Base-by-base conservation (phyloP, 2,329 filamentous ascomycete genomes). In the Piedraia hortae region DNA sequence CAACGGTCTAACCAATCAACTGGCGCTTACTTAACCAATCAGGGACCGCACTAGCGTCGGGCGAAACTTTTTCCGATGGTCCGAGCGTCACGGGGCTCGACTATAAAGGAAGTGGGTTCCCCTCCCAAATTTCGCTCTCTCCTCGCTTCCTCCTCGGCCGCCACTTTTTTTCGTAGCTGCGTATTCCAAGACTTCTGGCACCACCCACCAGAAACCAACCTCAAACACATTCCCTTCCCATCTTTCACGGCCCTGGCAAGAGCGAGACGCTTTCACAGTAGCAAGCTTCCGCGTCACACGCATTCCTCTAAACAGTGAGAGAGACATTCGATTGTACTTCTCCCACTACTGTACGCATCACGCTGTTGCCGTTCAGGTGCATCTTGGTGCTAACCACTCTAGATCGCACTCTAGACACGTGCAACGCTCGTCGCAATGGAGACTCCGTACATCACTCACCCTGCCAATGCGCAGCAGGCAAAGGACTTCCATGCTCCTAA, bases 381-480 rank as follows among this genome's bases (percentile, higher is more conserved):
- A n/a, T n/a, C n/a, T n/a, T n/a, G n/a, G n/a, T n/a, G n/a, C n/a
- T n/a, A n/a, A n/a, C n/a, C n/a, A n/a, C n/a, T n/a, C 21, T 16
- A 17, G 21, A 22, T 13, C 21, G 21, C 21, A 17, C 9, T 14
- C 18, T 16, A 26, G 35, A n/a, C n/a, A n/a, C n/a, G n/a, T n/a
- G n/a, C n/a, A n/a, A n/a, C n/a, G n/a, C n/a, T 32, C 27, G 31
- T 36, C 46, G 65, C 49, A 45, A 89, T 90, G 77, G 77, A 89
- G 46, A 63, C 66, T 25, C 28, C 31, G 39, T 37, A 89, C 39
- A 78, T 77, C 41, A 85, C 82, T 36, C 85, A 93, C 44, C 85
- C 85, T 21, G 62, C 71, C 34, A 93, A 67, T 45, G 80, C 82
- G 39, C 64, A 70, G 35, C 80, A 93, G 62, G 85, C 85, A 33